Conservation (phyloP, 768 basidiomycete species). For the Dendrothele bispora region DNA sequence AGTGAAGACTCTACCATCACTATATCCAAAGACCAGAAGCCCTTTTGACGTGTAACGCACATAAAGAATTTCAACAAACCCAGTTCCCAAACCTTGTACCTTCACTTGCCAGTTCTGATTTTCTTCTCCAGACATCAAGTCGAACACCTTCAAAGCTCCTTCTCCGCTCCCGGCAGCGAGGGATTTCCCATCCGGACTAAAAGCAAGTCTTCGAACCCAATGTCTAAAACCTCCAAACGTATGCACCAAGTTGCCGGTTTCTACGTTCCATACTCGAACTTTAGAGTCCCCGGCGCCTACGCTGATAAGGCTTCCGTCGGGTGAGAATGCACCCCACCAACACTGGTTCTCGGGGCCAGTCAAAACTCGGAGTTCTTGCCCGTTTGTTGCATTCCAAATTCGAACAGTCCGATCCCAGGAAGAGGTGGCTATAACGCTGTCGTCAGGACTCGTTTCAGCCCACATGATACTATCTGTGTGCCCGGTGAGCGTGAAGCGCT, state of each 20-base stretch:
- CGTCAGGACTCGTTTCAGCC: conserved; percentile 14
- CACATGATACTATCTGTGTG: conserved; percentile 14
- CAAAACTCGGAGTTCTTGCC: conserved; percentile 8
- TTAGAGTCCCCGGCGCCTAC: conserved; percentile 14
- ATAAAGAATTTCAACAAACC: background rate
- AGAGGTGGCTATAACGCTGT: conserved; percentile 11
- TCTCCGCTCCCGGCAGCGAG: conserved; percentile 13
- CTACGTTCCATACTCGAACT: conserved; percentile 17
- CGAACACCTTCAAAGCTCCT: conserved; percentile 6
- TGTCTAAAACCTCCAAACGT: conserved; percentile 7
- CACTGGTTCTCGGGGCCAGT: conserved; percentile 7
- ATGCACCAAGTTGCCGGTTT: conserved; percentile 14
- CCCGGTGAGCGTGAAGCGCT: conserved; percentile 8
- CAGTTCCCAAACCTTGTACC: no score
- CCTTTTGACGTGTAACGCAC: background rate
- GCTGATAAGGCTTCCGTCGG: conserved; percentile 17
- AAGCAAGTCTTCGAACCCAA: conserved; percentile 13
- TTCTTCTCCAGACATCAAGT: conserved; percentile 9
- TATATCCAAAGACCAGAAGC: background rate
- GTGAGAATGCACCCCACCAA: conserved; percentile 18
- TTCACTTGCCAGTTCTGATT: conserved; percentile 12
- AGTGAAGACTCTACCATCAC: background rate
- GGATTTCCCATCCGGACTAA: conserved; percentile 7
- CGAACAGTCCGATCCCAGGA: conserved; percentile 19
- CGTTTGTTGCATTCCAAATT: conserved; percentile 16